Evolutionary conservation across 2,329 filamentous ascomycete species (phyloP).

Genomic region (Parascedosporium putredinis): DNA sequence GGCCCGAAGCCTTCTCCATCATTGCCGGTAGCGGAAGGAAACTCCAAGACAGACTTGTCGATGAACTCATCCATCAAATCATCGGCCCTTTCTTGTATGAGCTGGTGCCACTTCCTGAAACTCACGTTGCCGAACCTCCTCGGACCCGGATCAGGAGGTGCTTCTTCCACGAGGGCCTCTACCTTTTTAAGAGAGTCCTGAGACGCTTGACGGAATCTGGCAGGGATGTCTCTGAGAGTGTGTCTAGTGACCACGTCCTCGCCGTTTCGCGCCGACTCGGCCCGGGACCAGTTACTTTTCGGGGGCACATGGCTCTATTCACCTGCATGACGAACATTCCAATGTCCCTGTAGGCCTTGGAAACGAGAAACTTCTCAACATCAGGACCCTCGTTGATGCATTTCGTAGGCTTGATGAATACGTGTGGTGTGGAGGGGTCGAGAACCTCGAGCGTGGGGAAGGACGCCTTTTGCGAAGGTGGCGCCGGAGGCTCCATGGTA

Average conservation of each 20-base stretch:
- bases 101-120: constrained; percentile 72
- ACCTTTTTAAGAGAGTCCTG: constrained; percentile 55
- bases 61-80: constrained; percentile 35
- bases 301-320: constrained; percentile 75
- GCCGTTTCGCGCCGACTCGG: constrained; percentile 15
- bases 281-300: constrained; percentile 30
- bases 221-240: constrained; percentile 16
- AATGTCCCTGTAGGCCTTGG: constrained; percentile 77
- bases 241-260: constrained; percentile 8
- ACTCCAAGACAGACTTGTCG: constrained; percentile 12
- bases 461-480: neutral
- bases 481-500: constrained; percentile 6
- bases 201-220: constrained; percentile 51
- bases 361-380: constrained; percentile 68
- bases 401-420: constrained; percentile 62
- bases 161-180: constrained; percentile 59
- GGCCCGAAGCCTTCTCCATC: constrained; percentile 11
- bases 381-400: constrained; percentile 77
- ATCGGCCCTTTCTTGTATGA: constrained; percentile 51
- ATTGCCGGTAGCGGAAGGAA: constrained; percentile 6
- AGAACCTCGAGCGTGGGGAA: constrained; percentile 33
- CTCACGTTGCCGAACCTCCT: constrained; percentile 86
- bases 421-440: constrained; percentile 31
- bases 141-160: constrained; percentile 75
- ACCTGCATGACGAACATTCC: constrained; percentile 82